These are phyloP conservation scores for Pseudopyricularia cyperi DNA, from an alignment of 2,329 filamentous ascomycete genomes.

Conservation along the genomic window DNA sequence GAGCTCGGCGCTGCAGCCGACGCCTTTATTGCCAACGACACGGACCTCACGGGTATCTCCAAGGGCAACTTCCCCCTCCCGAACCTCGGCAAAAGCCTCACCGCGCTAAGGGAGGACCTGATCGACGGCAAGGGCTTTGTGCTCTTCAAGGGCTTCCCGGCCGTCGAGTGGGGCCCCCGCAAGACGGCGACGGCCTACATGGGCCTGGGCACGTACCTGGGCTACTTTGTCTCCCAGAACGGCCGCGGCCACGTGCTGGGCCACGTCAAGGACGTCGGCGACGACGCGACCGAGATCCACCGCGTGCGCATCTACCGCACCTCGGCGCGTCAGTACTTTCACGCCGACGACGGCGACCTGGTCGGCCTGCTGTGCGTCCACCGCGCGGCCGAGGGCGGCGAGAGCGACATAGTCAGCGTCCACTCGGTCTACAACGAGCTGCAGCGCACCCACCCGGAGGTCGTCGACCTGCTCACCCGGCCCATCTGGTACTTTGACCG, in stretches of 20 bases:
- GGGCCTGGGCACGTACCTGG: slow-evolving; percentile 73
- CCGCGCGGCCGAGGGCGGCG: slow-evolving; percentile 66
- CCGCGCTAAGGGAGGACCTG: slow-evolving; percentile 24
- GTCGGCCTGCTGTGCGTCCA: slow-evolving; percentile 75
- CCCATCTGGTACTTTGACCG: slow-evolving; percentile 89
- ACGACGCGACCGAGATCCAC: slow-evolving; percentile 70
- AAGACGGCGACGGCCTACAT: slow-evolving; percentile 86
- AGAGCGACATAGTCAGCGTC: slow-evolving; percentile 67
- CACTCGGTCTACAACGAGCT: slow-evolving; percentile 76
- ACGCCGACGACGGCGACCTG: slow-evolving; percentile 70
- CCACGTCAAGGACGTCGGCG: slow-evolving; percentile 80
- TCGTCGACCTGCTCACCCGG: slow-evolving; percentile 59
- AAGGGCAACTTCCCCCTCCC: slow-evolving; percentile 30
- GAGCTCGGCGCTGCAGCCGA: slow-evolving; percentile 58
- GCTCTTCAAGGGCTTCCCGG: slow-evolving; percentile 76
- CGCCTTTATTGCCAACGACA: slow-evolving; percentile 50
- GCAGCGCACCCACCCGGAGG: slow-evolving; percentile 61
- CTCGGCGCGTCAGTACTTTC: slow-evolving; percentile 74
- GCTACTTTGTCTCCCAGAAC: slow-evolving; percentile 83
- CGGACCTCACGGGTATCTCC: slow-evolving; percentile 56
- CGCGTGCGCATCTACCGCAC: slow-evolving; percentile 85
- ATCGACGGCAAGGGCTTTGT: slow-evolving; percentile 82
- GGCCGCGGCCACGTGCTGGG: slow-evolving; percentile 73
- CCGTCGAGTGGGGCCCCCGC: slow-evolving; percentile 58
- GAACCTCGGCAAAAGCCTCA: slow-evolving; percentile 21